These are phyloP conservation scores for Umbilicus rupestris DNA, from an alignment of 164 flowering plant genomes.

Conservation along the genomic window DNA sequence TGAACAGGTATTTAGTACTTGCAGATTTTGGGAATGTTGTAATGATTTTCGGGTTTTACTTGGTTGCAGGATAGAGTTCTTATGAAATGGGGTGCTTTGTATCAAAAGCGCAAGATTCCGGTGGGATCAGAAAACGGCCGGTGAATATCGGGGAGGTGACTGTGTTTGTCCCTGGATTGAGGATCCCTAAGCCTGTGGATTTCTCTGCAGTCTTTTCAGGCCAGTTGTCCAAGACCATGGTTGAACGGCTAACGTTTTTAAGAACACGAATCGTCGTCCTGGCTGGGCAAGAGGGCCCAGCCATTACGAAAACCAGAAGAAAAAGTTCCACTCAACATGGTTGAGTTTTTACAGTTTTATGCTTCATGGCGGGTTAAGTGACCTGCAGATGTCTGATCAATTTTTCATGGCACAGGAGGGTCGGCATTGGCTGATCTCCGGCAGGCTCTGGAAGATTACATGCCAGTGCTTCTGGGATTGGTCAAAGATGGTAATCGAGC, in stretches of 20 bases:
- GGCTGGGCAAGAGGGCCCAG: constrained; percentile 69
- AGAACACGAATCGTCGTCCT: constrained; percentile 69
- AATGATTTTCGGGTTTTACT: neutral
- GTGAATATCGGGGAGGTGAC: constrained; percentile 62
- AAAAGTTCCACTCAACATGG: constrained; percentile 81
- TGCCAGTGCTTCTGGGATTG: constrained; percentile 72
- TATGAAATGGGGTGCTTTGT: constrained; percentile 66
- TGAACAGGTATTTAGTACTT: too few species aligned
- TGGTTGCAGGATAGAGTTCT: constrained; percentile 20
- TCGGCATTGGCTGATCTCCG: constrained; percentile 71
- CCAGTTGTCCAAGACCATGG: constrained; percentile 38
- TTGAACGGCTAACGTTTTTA: constrained; percentile 60
- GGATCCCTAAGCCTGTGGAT: constrained; percentile 70
- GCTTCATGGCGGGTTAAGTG: neutral
- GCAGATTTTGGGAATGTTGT: too few species aligned
- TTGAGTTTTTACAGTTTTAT: constrained; percentile 10
- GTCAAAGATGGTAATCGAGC: constrained; percentile 55
- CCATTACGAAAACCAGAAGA: constrained; percentile 48
- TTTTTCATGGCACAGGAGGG: constrained; percentile 41
- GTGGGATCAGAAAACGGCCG: constrained; percentile 52
- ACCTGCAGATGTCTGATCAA: neutral
- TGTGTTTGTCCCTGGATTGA: constrained; percentile 73
- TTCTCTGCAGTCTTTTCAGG: constrained; percentile 50
- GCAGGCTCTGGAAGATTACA: constrained; percentile 74
- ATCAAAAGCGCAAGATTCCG: constrained; percentile 53